These are phyloP conservation scores for Pyrrhoderma noxium DNA, from an alignment of 1,284 basidiomycete species.

Conservation along the genomic window DNA sequence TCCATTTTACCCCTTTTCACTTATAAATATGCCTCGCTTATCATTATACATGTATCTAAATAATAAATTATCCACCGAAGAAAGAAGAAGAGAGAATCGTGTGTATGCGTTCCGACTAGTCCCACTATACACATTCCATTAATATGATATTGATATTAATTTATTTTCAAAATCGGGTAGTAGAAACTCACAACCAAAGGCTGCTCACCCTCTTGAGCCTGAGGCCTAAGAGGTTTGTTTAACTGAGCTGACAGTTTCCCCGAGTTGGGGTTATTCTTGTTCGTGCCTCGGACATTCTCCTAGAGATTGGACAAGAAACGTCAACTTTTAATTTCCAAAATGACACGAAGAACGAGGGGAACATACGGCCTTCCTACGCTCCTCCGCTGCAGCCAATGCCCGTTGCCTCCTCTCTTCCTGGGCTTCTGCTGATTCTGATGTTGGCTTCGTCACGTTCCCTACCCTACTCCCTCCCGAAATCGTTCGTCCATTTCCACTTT, in stretches of 20 bases:
- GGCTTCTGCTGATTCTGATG: slow-evolving; percentile 9
- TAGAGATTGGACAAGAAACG: not conserved
- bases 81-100: not conserved
- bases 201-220: slow-evolving; percentile 3
- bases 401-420: slow-evolving; percentile 2
- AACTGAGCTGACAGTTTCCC: slow-evolving; percentile 11
- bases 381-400: slow-evolving; percentile 2
- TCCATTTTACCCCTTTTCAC: no score
- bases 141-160: not conserved
- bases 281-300: slow-evolving; percentile 10
- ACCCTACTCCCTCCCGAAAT: no score
- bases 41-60: not conserved
- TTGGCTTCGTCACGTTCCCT: not conserved
- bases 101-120: slow-evolving; percentile 1
- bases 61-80: no score
- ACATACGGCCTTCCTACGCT: slow-evolving; percentile 6
- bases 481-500: no score
- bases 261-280: slow-evolving; percentile 16
- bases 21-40: no score
- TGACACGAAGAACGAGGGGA: not conserved
- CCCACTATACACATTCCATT: slow-evolving; percentile 6
- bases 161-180: not conserved
- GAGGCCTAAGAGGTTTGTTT: slow-evolving; percentile 11
- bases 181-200: slow-evolving; percentile 8
- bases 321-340: not conserved